Base-by-base conservation (phyloP, 306 rosid species). In the Cucurbita argyrosperma region DNA sequence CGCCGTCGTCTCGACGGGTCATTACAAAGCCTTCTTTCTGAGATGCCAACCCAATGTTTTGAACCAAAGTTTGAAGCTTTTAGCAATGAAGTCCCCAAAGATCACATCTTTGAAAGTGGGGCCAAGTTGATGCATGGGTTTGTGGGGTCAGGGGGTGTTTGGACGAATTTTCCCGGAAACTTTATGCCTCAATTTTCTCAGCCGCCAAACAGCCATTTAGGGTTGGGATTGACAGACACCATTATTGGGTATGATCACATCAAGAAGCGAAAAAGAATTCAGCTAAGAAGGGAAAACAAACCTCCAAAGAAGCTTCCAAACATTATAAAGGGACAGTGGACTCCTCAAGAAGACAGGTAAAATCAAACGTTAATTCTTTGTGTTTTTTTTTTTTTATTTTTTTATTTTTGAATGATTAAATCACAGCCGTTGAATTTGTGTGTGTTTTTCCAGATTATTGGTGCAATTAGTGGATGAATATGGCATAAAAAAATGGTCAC, bases 261-360 rank as follows among this genome's bases (percentile, higher is more conserved):
- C 51, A 62, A 35, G 61, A 75, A 58, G 37, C 67, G 43, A 45
- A 82, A 30, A 40, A 74, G 26, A 59, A 19, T 47, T 19, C 74
- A 64, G 6, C 21, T n/a, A n/a, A 60, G 69, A 59, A 80, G 62
- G 5, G 67, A 53, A 2, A 53, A 11, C n/a, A 75, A 75, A 75
- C 16, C 12, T 46, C 83, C 56, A 15, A 74, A 61, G 38, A 80
- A 66, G 16, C 2, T 66, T 15, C 74, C 74, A 3, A 42, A 11
- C 47, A 77, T 79, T 3, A 72, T 88, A 75, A 92, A 90, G 71
- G 91, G 92, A 37, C 96, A 84, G 19, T 92, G 98, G 98, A 80
- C 82, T 21, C 71, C 76, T 2, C 77, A 80, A 4, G 96, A 92
- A 73, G 96, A 92, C 78, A 83, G 81, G 98, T 84, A 69, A 47